Evolutionary conservation across 352 stramenopile species (phyloP).

Genomic region (Phytopythium montanum): DNA sequence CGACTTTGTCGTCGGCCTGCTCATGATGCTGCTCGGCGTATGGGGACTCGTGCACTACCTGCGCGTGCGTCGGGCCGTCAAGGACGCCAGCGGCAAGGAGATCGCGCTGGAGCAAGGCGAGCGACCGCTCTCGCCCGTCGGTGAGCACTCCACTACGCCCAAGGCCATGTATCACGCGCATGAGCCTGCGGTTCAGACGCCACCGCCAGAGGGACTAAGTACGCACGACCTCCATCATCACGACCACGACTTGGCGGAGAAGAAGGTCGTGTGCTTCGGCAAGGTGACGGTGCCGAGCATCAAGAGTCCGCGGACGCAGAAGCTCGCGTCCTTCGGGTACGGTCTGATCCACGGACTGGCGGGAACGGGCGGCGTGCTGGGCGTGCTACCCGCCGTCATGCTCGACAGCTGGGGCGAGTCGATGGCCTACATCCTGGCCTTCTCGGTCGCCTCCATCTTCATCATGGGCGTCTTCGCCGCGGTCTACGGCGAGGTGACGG

Average conservation of each 20-base stretch:
- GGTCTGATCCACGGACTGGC: constrained; percentile 80
- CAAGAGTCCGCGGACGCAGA: constrained; percentile 41
- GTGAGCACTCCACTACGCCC: background rate
- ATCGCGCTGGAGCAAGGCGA: constrained; percentile 2
- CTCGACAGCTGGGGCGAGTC: constrained; percentile 60
- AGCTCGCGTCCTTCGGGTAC: constrained; percentile 54
- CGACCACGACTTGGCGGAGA: constrained; percentile 15
- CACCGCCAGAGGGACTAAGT: constrained; percentile 11
- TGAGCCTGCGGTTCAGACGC: constrained; percentile 2
- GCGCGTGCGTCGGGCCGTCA: constrained; percentile 23
- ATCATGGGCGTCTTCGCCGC: constrained; percentile 86
- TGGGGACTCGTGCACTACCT: constrained; percentile 40
- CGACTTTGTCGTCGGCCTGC: constrained; percentile 51
- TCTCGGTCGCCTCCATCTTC: constrained; percentile 81
- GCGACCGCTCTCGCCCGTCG: constrained; percentile 1
- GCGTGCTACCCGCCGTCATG: constrained; percentile 76
- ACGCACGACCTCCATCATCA: constrained; percentile 10
- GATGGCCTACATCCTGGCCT: constrained; percentile 70
- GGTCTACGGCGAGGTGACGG: constrained; percentile 65
- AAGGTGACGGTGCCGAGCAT: constrained; percentile 37
- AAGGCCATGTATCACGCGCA: constrained; percentile 3
- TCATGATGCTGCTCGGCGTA: constrained; percentile 52
- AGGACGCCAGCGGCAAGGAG: constrained; percentile 1
- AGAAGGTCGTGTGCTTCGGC: constrained; percentile 29
- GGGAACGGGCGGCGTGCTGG: constrained; percentile 49